Conservation (phyloP, 2,329 filamentous ascomycete genomes). For the Colletotrichum somersetense region DNA sequence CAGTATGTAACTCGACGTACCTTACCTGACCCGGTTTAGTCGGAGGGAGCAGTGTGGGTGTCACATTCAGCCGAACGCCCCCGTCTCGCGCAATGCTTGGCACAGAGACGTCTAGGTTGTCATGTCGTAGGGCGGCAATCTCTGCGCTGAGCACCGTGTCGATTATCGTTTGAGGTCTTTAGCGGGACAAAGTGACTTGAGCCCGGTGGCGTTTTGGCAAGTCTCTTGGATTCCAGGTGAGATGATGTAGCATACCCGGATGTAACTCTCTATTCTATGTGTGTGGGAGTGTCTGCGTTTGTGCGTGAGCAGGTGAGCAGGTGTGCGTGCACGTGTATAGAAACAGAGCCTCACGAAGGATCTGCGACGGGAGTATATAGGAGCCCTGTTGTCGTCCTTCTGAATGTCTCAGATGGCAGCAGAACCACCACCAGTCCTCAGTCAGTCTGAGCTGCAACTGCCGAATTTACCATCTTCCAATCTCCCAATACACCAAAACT, state of each 20-base stretch:
- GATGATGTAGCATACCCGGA: not conserved
- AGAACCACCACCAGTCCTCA: not conserved
- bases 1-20: slow-evolving; percentile 1
- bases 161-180: not conserved
- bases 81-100: slow-evolving; percentile 3
- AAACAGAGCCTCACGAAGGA: slow-evolving; percentile 13
- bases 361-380: slow-evolving; percentile 22
- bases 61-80: not conserved
- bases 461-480: not conserved
- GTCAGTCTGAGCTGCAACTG: not conserved
- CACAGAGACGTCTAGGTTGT: not conserved
- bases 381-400: slow-evolving; percentile 14
- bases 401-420: slow-evolving; percentile 25
- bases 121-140: slow-evolving; percentile 14
- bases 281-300: not conserved
- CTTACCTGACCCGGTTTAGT: not conserved
- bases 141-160: not conserved
- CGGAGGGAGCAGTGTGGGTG: not conserved
- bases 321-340: not conserved
- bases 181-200: not conserved
- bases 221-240: slow-evolving; percentile 6
- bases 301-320: not conserved
- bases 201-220: slow-evolving; percentile 19
- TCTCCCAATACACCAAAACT: not conserved
- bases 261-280: not conserved